These are phyloP conservation scores for Trichoderma arundinaceum DNA, from an alignment of 2,329 filamentous ascomycete species.

Conservation along the genomic window DNA sequence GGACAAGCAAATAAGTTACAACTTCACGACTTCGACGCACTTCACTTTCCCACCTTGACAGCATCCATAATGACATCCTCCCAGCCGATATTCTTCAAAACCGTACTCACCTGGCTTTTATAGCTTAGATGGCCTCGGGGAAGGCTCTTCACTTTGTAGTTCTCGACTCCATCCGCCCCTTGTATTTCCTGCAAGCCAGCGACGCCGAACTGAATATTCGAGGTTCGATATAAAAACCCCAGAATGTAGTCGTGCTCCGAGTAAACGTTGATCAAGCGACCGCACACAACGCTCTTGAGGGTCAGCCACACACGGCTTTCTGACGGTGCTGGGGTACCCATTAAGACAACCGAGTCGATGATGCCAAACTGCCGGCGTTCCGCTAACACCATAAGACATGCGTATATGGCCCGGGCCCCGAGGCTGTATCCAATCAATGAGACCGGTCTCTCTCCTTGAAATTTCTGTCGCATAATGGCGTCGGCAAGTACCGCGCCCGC, in stretches of 20 bases:
- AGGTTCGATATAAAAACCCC: slow-evolving; percentile 84
- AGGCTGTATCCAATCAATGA: slow-evolving; percentile 83
- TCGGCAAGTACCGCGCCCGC: slow-evolving; percentile 75
- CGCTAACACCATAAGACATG: slow-evolving; percentile 79
- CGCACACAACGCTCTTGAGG: slow-evolving; percentile 78
- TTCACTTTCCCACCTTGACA: slow-evolving; percentile 38
- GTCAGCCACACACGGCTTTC: slow-evolving; percentile 75
- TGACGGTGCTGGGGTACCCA: slow-evolving; percentile 80
- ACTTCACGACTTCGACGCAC: background rate
- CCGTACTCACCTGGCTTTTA: slow-evolving; percentile 67
- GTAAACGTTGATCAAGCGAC: slow-evolving; percentile 88
- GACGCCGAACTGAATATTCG: slow-evolving; percentile 80
- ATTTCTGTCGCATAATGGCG: slow-evolving; percentile 74
- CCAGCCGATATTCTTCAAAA: slow-evolving; percentile 71
- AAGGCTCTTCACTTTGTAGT: slow-evolving; percentile 68
- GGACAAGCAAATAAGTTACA: slow-evolving; percentile 16
- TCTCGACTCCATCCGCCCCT: slow-evolving; percentile 70
- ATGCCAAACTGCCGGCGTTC: slow-evolving; percentile 84
- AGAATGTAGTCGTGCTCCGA: slow-evolving; percentile 87
- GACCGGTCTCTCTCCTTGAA: slow-evolving; percentile 81
- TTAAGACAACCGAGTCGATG: slow-evolving; percentile 82
- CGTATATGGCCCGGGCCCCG: slow-evolving; percentile 81
- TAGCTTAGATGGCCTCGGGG: slow-evolving; percentile 75
- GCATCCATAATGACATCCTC: slow-evolving; percentile 62
- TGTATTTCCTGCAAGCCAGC: slow-evolving; percentile 79